Conservation (phyloP, 2,329 filamentous ascomycete species). For the Orbilia oligospora region DNA sequence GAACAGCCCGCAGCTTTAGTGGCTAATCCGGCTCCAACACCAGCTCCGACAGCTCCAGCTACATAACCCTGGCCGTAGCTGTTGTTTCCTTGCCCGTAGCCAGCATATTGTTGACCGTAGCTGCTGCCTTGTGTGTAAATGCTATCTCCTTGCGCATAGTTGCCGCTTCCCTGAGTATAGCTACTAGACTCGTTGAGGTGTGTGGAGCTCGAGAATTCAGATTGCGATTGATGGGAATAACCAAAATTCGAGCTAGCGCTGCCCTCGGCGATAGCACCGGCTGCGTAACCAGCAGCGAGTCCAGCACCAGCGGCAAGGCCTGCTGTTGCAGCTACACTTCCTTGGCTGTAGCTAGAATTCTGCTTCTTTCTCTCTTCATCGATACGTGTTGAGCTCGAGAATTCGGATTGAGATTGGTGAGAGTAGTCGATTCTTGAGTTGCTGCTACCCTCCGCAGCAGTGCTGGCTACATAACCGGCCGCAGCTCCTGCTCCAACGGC, state of each 20-base stretch:
- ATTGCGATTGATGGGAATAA: conserved; percentile 21
- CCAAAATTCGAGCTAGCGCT: conserved; percentile 12
- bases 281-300: background rate
- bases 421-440: background rate
- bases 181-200: conserved; percentile 19
- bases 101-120: conserved; percentile 7
- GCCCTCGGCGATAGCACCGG: conserved; percentile 2
- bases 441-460: background rate
- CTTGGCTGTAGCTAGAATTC: conserved; percentile 8
- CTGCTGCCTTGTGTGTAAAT: conserved; percentile 23
- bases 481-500: conserved; percentile 10
- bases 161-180: background rate
- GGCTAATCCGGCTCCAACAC: background rate
- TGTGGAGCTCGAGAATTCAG: conserved; percentile 7
- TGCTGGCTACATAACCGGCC: conserved; percentile 1
- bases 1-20: background rate
- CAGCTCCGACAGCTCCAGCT: background rate
- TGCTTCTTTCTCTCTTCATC: conserved; percentile 18
- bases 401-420: conserved; percentile 12
- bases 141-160: conserved; percentile 21
- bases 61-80: background rate
- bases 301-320: conserved; percentile 3
- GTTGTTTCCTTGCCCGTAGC: conserved; percentile 12
- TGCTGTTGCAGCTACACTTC: background rate
- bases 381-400: conserved; percentile 10